Conservation (phyloP, 306 rosid genomes). For the Vigna radiata region DNA sequence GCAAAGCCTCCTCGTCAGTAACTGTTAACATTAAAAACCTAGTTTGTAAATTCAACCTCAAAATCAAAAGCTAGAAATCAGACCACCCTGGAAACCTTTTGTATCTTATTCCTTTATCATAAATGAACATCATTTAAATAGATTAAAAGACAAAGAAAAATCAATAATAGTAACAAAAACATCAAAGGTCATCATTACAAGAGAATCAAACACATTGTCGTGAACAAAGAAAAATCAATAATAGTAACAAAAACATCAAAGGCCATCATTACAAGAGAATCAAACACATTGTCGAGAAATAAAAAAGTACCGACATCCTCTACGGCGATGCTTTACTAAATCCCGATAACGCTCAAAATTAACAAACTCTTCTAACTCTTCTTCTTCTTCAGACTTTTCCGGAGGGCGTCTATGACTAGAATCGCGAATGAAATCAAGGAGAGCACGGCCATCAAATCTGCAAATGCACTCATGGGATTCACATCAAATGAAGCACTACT, state of each 20-base stretch:
- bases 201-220: conserved; percentile 49
- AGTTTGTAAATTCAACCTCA: conserved; percentile 52
- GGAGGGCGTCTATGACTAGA: conserved; percentile 69
- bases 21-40: conserved; percentile 67
- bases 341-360: conserved; percentile 99
- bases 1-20: conserved; percentile 91
- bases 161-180: conserved; percentile 33
- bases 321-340: conserved; percentile 99
- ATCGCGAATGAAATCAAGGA: conserved; percentile 95
- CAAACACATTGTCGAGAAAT: conserved; percentile 54
- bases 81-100: conserved; percentile 27
- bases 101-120: conserved; percentile 42
- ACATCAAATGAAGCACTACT: conserved; percentile 9
- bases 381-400: conserved; percentile 91
- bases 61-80: conserved; percentile 43
- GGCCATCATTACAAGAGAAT: conserved; percentile 35
- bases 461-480: conserved; percentile 8
- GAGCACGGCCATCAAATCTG: conserved; percentile 99
- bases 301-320: conserved; percentile 99
- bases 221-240: conserved; percentile 34
- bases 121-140: conserved; percentile 28
- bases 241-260: conserved; percentile 32
- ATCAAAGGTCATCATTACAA: conserved; percentile 34
- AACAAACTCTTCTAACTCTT: conserved; percentile 99
- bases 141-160: conserved; percentile 4